Evolutionary conservation across 2,329 filamentous ascomycete genomes (phyloP), one percentile per base, ranked within the genome.

Genomic region (Calonectria fujianensis): DNA sequence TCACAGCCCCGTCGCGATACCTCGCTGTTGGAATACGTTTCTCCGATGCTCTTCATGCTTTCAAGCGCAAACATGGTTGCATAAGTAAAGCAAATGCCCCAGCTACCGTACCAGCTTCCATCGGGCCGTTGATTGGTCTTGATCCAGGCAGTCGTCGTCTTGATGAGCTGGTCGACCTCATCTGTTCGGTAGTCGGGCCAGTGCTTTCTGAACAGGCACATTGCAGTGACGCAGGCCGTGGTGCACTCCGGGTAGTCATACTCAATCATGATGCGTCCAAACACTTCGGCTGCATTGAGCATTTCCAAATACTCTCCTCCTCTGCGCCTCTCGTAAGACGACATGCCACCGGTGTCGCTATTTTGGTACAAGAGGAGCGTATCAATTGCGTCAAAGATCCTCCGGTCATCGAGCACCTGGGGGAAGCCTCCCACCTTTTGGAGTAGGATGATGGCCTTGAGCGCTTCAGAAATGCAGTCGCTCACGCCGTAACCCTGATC

Each of bases 181-280:
- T 90, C 85, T 0, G 90, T 83, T 65, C 96, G 91, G 84, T 99
- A 98, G 35, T 93, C 88, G 0, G 96, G 95, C 88, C 95, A 97
- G 83, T 94, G 90, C 81, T 94, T 90, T 78, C 91, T 91, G 88
- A 98, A 98, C 2, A 96, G 89, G 6, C 93, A 94, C 27, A 99
- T 88, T 0, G 95, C 96, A 1, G 95, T 98, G 4, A 99, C 94
- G 37, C 96, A 95, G 0, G 97, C 96, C 3, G 97, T 98, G 0
- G 97, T 99, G 87, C 97, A 99, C 85, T 99, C 97, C 0, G 96
- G 96, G 82, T 99, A 98, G 84, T 98, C 95, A 84, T 99, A 99
- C 83, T 98, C 96, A 69, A 99, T 94, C 97, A 99, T 99, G 86
- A 99, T 99, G 27, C 93, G 91, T 18, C 95, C 96, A 84, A 99